Evolutionary conservation across 2,329 filamentous ascomycete species (phyloP).

Genomic region (Myriosclerotinia duriaeana): DNA sequence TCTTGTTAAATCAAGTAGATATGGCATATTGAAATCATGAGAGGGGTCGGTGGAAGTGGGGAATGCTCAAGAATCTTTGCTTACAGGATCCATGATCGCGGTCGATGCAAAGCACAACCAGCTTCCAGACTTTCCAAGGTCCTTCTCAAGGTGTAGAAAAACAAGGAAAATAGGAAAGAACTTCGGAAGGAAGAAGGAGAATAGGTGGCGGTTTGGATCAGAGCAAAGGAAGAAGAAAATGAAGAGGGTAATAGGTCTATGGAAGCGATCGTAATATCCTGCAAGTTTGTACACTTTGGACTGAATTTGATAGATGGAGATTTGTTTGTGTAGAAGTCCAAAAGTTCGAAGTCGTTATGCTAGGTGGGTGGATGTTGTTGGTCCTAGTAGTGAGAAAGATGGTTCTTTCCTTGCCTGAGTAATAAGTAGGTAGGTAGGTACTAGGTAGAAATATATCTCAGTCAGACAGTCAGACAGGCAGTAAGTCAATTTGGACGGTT

Average conservation of each 20-base stretch:
- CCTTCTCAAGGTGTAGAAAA: background rate
- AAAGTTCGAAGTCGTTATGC: background rate
- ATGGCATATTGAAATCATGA: constrained; percentile 7
- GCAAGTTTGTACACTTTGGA: constrained; percentile 3
- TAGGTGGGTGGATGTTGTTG: too few species aligned
- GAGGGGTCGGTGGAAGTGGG: constrained; percentile 15
- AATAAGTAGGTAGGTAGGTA: too few species aligned
- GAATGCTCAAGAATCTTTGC: constrained; percentile 24
- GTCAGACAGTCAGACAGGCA: too few species aligned
- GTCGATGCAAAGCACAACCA: constrained; percentile 15
- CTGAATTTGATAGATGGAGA: background rate
- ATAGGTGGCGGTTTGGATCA: background rate
- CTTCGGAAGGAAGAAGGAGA: background rate
- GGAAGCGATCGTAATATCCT: constrained; percentile 7
- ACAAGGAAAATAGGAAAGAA: background rate
- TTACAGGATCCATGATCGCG: constrained; percentile 28
- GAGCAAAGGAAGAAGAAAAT: background rate
- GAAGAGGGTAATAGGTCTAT: background rate
- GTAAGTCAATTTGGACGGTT: too few species aligned
- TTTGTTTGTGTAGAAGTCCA: background rate
- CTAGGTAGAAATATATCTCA: too few species aligned
- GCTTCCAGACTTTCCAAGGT: constrained; percentile 5
- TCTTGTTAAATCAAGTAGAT: background rate
- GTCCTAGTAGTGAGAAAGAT: too few species aligned
- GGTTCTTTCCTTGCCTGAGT: background rate